A percentile compares a stretch with the other conserved stretches of the same genome.
Conservation (phyloP, 108 stramenopile genomes). For the Parmales sp. region DNA sequence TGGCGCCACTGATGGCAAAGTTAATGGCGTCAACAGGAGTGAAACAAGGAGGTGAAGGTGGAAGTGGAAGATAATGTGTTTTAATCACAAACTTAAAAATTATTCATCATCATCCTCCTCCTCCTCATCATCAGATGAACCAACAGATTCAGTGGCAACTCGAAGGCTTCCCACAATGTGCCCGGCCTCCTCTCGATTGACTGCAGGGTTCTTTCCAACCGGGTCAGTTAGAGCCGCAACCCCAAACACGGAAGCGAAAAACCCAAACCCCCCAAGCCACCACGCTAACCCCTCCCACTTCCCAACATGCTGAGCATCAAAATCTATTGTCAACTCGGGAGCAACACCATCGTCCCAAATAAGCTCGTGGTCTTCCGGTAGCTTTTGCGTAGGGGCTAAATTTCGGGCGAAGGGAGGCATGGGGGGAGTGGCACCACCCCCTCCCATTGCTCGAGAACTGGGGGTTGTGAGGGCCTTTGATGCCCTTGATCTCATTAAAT, state of each 20-base stretch:
- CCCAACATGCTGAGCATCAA: slow-evolving; percentile 83
- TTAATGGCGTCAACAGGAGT: slow-evolving; percentile 17
- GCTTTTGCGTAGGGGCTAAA: slow-evolving; percentile 56
- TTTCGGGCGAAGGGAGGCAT: slow-evolving; percentile 66
- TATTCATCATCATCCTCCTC: neutral
- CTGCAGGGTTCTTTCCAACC: slow-evolving; percentile 40
- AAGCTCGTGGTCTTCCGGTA: slow-evolving; percentile 82
- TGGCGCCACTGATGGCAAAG: too few relatives aligned
- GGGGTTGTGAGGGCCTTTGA: too few relatives aligned
- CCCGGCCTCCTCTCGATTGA: neutral
- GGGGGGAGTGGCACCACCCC: too few relatives aligned
- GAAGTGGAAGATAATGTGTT: neutral
- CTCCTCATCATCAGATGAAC: neutral
- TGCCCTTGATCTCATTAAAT: too few relatives aligned
- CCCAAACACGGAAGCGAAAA: slow-evolving; percentile 53
- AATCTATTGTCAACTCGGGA: slow-evolving; percentile 85
- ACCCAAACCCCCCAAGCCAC: slow-evolving; percentile 69
- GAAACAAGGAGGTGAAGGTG: neutral
- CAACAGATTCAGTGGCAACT: neutral
- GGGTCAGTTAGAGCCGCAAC: slow-evolving; percentile 54
- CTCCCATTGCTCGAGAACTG: too few relatives aligned
- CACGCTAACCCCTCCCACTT: slow-evolving; percentile 55
- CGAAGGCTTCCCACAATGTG: neutral
- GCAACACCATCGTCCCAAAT: slow-evolving; percentile 95
- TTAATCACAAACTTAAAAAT: neutral